phyloP scores from a whole-genome alignment of 768 basidiomycete genomes.

The Hortiboletus campestris region DNA sequence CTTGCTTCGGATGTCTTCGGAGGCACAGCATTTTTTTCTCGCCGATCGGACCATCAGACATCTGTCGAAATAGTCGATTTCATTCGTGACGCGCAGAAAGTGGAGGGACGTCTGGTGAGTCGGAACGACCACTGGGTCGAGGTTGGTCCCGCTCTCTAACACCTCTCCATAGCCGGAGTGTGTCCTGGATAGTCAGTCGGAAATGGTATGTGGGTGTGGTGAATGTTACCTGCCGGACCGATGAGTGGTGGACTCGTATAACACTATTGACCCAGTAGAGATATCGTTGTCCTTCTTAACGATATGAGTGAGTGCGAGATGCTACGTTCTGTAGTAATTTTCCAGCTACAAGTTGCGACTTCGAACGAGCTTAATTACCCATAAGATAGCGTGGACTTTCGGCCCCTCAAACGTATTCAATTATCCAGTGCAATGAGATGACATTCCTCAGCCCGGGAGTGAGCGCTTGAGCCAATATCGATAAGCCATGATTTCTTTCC shows the following conservation, averaged over 20 bases:
- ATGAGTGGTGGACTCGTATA: not conserved
- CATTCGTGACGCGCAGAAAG: not conserved
- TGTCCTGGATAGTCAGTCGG: not conserved
- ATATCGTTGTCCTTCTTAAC: no score
- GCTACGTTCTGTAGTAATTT: no score
- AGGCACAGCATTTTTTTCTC: not conserved
- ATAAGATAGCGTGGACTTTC: not conserved
- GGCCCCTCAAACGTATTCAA: no score
- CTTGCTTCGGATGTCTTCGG: not conserved
- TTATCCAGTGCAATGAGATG: not conserved
- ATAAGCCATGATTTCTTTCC: not conserved
- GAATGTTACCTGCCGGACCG: not conserved
- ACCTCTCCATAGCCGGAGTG: not conserved
- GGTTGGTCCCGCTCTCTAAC: not conserved
- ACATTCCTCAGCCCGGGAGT: not conserved
- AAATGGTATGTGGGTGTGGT: not conserved
- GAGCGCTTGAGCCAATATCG: not conserved
- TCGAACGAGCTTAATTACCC: not conserved
- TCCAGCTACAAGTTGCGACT: no score
- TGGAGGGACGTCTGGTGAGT: not conserved
- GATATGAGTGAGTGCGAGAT: no score
- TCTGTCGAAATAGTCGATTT: conserved; percentile 4
- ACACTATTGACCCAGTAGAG: no score
- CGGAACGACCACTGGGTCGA: no score
- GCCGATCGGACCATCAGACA: not conserved